phyloP scores from a whole-genome alignment of 2,329 filamentous ascomycete genomes.

The Thelonectria discophora region DNA sequence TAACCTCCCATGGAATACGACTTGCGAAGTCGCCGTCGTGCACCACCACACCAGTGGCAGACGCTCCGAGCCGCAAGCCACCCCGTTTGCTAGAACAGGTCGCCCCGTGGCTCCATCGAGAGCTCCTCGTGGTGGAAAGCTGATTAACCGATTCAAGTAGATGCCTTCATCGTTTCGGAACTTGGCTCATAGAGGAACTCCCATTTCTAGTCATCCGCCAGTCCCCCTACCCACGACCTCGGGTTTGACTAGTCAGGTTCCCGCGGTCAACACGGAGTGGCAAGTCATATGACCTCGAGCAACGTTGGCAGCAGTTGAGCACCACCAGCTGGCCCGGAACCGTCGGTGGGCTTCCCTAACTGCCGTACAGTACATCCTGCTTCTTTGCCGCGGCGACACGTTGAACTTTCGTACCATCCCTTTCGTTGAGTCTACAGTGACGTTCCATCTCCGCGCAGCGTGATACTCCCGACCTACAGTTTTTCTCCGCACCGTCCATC shows the following conservation, averaged over 20 bases:
- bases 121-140: not conserved
- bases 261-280: constrained; percentile 2
- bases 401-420: constrained; percentile 14
- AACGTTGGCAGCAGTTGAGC: constrained; percentile 18
- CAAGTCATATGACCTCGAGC: constrained; percentile 26
- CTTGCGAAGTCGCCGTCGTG: not conserved
- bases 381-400: constrained; percentile 8
- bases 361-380: constrained; percentile 2
- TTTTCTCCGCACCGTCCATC: constrained; percentile 11
- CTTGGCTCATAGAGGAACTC: not conserved
- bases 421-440: constrained; percentile 16
- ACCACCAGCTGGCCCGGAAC: constrained; percentile 5
- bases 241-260: not conserved
- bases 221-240: not conserved
- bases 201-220: not conserved
- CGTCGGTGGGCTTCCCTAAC: constrained; percentile 2
- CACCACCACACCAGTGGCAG: not conserved
- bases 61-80: not conserved
- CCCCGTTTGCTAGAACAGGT: not conserved
- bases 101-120: not conserved
- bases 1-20: not conserved
- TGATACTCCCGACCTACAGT: constrained; percentile 13
- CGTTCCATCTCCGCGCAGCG: constrained; percentile 31
- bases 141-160: not conserved
- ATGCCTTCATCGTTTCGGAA: not conserved